These are phyloP conservation scores for Canna indica DNA, from an alignment of 176 grass and related monocot genomes.

Conservation along the genomic window DNA sequence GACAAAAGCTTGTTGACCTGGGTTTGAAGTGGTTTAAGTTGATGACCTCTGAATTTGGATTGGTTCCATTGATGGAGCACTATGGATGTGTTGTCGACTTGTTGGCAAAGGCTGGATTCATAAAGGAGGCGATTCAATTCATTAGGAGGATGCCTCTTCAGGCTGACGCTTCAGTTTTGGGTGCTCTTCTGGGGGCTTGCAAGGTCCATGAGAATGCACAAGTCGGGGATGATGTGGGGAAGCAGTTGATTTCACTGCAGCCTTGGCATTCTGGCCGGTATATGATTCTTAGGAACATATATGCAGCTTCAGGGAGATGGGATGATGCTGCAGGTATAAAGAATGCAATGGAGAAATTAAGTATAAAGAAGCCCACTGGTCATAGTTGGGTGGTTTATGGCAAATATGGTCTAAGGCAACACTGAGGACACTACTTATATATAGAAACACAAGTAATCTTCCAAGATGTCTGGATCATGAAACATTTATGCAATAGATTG, in stretches of 20 bases:
- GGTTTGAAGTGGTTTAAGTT: conserved; percentile 47
- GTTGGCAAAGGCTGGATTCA: conserved; percentile 33
- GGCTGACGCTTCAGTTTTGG: conserved; percentile 61
- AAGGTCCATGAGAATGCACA: conserved; percentile 42
- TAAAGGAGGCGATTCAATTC: conserved; percentile 39
- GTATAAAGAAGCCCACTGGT: conserved; percentile 47
- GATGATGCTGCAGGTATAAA: conserved; percentile 38
- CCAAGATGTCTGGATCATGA: too few species aligned
- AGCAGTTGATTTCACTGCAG: conserved; percentile 40
- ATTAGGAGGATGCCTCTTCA: conserved; percentile 45
- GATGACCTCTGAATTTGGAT: conserved; percentile 31
- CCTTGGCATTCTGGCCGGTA: conserved; percentile 32
- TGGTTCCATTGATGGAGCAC: conserved; percentile 54
- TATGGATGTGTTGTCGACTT: conserved; percentile 72
- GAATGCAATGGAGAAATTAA: conserved; percentile 37
- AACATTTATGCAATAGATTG: too few species aligned
- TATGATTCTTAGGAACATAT: conserved; percentile 50
- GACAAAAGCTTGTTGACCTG: conserved; percentile 38
- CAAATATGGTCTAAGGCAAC: not conserved
- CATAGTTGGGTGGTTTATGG: conserved; percentile 2
- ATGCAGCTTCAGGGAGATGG: conserved; percentile 49
- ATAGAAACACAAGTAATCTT: not conserved
- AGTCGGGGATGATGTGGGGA: conserved; percentile 33
- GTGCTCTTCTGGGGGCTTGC: conserved; percentile 63
- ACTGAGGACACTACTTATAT: not conserved